Evolutionary conservation across 495 filamentous ascomycete genomes (phyloP), one percentile per base, ranked within the genome.

Genomic region (Aspergillus bridgeri): DNA sequence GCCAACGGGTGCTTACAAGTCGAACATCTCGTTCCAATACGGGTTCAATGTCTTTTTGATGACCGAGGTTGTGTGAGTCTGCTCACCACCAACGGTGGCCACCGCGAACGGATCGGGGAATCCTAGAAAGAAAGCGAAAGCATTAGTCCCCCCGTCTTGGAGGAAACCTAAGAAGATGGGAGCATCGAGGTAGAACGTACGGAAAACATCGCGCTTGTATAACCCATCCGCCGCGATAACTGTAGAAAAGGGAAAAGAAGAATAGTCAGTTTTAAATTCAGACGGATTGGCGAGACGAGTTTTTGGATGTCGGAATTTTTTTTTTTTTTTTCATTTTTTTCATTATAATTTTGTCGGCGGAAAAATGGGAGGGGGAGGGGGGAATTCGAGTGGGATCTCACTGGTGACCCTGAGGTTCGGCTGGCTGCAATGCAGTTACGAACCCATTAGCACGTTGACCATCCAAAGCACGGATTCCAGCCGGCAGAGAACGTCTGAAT

Each of bases 11-110:
- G 24, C 84, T 61, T 86, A 98, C 95, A 98, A 83, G 71, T 98
- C 94, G 74, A 98, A 98, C 65, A 83, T 89, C 75, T 98, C 95
- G 72, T 98, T 98, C 94, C 94, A 98, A 69, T 98, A 98, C 21
- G 94, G 94, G 69, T 96, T 98, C 75, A 98, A 76, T 2, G 94
- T 98, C 75, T 93, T 89, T 77, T 96, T 96, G 71, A 96, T 95
- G 47, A 98, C 95, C 17, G 86, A 86, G 6, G 94, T 98, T 21
- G 95, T 97, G 66, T 89, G 89, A 51, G 94, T 98, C 73, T 98
- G 94, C 74, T 98, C 94, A 59, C 94, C 95, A 68, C 89, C 89
- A 64, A 98, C 86, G 27, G 94, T 98, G 60, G 93, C 93, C 56
- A 98, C 94, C 17, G 95, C 93, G 71, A 98, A 98, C 23, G 95